These are phyloP conservation scores for Corniculantispora saksenae DNA, from an alignment of 2,329 filamentous ascomycete species.

Conservation along the genomic window DNA sequence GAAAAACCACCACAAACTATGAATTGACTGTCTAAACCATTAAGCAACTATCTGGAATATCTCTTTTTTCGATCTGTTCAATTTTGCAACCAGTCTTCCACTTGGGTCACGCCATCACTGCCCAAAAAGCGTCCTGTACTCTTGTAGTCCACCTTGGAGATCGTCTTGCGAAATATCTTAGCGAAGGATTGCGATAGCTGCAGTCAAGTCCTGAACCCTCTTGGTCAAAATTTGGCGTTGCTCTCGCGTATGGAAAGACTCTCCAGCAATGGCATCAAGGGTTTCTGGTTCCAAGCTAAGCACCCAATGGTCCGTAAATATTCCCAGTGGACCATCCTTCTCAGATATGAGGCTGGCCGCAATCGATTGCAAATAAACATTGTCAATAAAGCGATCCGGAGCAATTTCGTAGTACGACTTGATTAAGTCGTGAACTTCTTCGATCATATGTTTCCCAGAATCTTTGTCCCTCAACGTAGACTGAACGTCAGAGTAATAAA, in stretches of 20 bases:
- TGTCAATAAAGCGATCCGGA: constrained; percentile 36
- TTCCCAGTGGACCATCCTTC: constrained; percentile 24
- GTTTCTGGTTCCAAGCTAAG: not conserved
- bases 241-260: not conserved
- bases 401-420: constrained; percentile 36
- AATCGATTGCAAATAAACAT: constrained; percentile 35
- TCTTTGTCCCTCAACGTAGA: constrained; percentile 21
- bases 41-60: too few relatives aligned
- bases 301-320: constrained; percentile 8
- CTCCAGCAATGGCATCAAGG: constrained; percentile 1
- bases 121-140: not conserved
- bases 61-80: too few relatives aligned
- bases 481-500: constrained; percentile 23
- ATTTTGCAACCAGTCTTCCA: too few relatives aligned
- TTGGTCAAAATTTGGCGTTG: not conserved
- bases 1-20: too few relatives aligned
- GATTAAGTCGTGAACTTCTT: constrained; percentile 35
- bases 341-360: constrained; percentile 30
- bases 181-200: not conserved
- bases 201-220: not conserved
- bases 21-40: too few relatives aligned
- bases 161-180: too few relatives aligned
- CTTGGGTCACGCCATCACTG: too few relatives aligned
- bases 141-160: too few relatives aligned
- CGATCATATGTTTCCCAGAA: constrained; percentile 24